These are phyloP conservation scores for Vicia faba DNA, from an alignment of 306 rosid species.

Conservation along the genomic window DNA sequence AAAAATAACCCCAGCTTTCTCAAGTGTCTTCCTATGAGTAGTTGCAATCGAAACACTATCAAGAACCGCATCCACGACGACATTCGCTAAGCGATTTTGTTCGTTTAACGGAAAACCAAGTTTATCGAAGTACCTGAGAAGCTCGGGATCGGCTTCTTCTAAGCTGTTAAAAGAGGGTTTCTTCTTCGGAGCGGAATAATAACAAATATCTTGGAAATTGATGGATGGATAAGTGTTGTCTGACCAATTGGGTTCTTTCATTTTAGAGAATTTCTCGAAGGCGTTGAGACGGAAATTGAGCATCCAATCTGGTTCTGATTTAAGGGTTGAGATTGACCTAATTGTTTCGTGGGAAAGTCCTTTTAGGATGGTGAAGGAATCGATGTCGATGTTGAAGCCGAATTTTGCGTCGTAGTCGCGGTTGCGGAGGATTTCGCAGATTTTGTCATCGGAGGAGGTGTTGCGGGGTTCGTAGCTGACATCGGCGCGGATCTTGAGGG, in stretches of 20 bases:
- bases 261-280: too few relatives aligned
- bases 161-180: conserved; percentile 60
- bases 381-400: conserved; percentile 71
- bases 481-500: too few relatives aligned
- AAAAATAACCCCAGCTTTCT: too few relatives aligned
- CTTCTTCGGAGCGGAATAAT: conserved; percentile 83
- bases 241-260: too few relatives aligned
- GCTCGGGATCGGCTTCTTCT: conserved; percentile 85
- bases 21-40: too few relatives aligned
- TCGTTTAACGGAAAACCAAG: conserved; percentile 79
- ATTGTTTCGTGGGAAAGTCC: too few relatives aligned
- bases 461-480: conserved; percentile 5
- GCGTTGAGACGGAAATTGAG: too few relatives aligned
- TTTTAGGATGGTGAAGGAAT: conserved; percentile 74
- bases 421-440: conserved; percentile 76
- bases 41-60: conserved; percentile 89
- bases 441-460: conserved; percentile 49
- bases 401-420: conserved; percentile 79
- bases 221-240: too few relatives aligned
- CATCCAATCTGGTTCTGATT: too few relatives aligned
- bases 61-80: conserved; percentile 81
- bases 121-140: conserved; percentile 71
- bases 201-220: too few relatives aligned
- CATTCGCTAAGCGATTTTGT: conserved; percentile 79
- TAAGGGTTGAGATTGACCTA: too few relatives aligned